These are phyloP conservation scores for Colletotrichum scovillei DNA, from an alignment of 2,329 filamentous ascomycete genomes.

Conservation along the genomic window DNA sequence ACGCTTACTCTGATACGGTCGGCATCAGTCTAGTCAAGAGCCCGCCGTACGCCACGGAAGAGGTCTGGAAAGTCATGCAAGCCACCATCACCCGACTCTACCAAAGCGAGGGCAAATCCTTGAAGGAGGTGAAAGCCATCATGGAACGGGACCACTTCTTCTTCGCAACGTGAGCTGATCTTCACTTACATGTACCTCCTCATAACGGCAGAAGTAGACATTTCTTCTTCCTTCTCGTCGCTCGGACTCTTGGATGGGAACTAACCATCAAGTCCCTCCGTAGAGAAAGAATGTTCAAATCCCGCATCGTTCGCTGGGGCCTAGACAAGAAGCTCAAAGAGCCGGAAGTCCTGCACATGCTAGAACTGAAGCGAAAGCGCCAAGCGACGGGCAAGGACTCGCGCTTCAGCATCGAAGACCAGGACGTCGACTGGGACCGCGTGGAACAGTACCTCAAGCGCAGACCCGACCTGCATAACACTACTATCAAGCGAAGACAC, in stretches of 20 bases:
- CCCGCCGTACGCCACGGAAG: neutral
- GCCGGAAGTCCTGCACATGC: neutral
- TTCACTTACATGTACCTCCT: too few relatives aligned
- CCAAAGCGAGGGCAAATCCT: neutral
- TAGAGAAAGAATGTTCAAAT: neutral
- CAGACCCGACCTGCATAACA: slow-evolving; percentile 2
- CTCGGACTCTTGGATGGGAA: too few relatives aligned
- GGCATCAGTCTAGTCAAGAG: neutral
- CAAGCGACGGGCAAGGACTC: slow-evolving; percentile 3
- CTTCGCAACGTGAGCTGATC: neutral
- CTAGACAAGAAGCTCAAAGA: neutral
- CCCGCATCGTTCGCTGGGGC: neutral
- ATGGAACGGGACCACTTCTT: neutral
- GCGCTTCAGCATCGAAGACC: slow-evolving; percentile 4
- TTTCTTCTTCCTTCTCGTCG: too few relatives aligned
- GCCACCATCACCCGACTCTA: neutral
- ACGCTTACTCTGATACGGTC: neutral
- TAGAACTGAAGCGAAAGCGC: neutral
- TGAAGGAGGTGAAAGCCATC: neutral
- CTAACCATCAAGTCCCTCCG: neutral
- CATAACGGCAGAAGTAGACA: too few relatives aligned
- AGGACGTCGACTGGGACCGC: slow-evolving; percentile 7
- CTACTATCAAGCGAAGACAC: neutral
- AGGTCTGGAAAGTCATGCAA: neutral
- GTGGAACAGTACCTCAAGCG: slow-evolving; percentile 1